phyloP scores from a whole-genome alignment of 441 rosid species.

The Bocquillonia castaneifolia region DNA sequence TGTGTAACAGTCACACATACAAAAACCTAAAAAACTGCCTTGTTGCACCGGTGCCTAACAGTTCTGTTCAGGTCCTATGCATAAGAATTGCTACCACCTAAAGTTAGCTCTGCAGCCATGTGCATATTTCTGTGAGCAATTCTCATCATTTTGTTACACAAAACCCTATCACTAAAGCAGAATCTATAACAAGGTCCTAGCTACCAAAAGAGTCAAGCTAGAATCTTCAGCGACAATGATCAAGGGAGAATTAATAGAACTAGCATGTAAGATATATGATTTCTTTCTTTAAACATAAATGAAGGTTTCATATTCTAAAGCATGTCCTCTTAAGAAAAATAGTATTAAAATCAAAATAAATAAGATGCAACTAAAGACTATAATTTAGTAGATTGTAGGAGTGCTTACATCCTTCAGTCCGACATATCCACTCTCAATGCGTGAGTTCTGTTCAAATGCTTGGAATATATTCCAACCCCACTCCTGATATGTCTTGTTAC shows the following conservation, averaged over 20 bases:
- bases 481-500: slow-evolving; percentile 85
- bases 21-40: too few species aligned
- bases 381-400: slow-evolving; percentile 4
- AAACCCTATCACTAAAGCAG: background rate
- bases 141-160: too few species aligned
- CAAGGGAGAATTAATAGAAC: background rate
- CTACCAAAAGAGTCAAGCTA: background rate
- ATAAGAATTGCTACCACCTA: background rate
- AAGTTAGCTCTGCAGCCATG: background rate
- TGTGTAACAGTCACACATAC: too few species aligned
- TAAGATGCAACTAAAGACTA: background rate
- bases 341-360: background rate
- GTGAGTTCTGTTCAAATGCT: slow-evolving; percentile 89
- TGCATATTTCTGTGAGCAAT: background rate
- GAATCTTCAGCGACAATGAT: background rate
- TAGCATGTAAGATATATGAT: background rate
- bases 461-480: slow-evolving; percentile 99
- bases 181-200: background rate
- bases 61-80: background rate
- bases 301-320: background rate
- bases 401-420: slow-evolving; percentile 86
- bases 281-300: background rate
- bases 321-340: background rate
- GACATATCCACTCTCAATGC: slow-evolving; percentile 75
- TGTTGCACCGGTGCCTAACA: background rate